Evolutionary conservation across 2,329 filamentous ascomycete genomes (phyloP).

Genomic region (Plenodomus biglobosus): DNA sequence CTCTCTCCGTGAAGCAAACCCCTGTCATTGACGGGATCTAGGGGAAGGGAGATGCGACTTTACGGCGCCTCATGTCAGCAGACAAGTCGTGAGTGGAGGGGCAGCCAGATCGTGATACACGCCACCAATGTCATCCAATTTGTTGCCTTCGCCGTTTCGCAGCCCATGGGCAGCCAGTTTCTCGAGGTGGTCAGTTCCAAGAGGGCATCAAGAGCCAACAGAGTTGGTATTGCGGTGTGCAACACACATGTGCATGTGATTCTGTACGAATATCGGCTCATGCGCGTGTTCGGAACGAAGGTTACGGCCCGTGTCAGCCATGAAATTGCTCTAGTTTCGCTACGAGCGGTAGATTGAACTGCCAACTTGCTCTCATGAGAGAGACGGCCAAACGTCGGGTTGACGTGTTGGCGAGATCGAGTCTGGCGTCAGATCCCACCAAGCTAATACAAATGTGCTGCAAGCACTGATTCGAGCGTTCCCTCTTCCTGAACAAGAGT

Average conservation of each 20-base stretch:
- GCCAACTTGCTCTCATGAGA: not conserved
- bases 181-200: not conserved
- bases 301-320: not conserved
- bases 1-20: constrained; percentile 12
- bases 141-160: constrained; percentile 5
- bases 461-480: not conserved
- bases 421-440: not conserved
- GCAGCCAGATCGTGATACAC: constrained; percentile 12
- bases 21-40: constrained; percentile 13
- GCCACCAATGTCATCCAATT: constrained; percentile 11
- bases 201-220: not conserved
- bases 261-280: not conserved
- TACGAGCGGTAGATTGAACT: not conserved
- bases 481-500: not conserved
- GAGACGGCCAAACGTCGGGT: not conserved
- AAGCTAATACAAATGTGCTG: not conserved
- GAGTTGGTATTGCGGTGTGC: not conserved
- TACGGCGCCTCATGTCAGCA: constrained; percentile 18
- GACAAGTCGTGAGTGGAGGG: constrained; percentile 12
- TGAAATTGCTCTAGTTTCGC: not conserved
- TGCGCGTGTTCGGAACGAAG: not conserved
- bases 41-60: constrained; percentile 17
- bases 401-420: not conserved
- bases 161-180: not conserved
- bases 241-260: not conserved